Evolutionary conservation across 192 early-diverging fungal genomes (phyloP).

Genomic region (Backusella liffmaniae): DNA sequence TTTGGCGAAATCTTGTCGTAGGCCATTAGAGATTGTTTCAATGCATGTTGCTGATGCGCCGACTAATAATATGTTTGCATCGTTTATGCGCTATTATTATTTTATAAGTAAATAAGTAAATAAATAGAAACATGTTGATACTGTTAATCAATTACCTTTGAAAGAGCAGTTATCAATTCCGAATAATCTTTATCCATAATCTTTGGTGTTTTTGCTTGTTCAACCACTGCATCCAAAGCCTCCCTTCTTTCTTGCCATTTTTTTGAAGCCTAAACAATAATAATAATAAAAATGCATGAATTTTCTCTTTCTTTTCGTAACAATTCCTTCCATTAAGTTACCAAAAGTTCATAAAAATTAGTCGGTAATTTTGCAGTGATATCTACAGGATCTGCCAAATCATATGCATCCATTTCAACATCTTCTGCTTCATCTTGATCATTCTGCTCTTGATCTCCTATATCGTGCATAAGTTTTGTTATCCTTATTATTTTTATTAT

Average conservation of each 20-base stretch:
- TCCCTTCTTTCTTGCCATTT: conserved; percentile 99
- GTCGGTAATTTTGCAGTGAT: conserved; percentile 84
- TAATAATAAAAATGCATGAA: neutral
- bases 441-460: conserved; percentile 27
- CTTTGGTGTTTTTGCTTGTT: conserved; percentile 68
- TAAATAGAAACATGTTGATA: neutral
- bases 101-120: neutral
- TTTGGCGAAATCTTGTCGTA: conserved; percentile 77
- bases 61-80: conserved; percentile 88
- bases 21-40: conserved; percentile 73
- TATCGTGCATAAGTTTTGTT: neutral
- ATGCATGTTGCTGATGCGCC: conserved; percentile 80
- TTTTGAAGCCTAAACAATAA: conserved; percentile 54
- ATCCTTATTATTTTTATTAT: neutral
- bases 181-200: conserved; percentile 75
- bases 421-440: conserved; percentile 44
- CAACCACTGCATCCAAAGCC: conserved; percentile 74
- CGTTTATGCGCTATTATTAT: conserved; percentile 58
- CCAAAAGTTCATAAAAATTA: conserved; percentile 76
- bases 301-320: neutral
- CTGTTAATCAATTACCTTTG: conserved; percentile 57
- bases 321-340: conserved; percentile 8
- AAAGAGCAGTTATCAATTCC: conserved; percentile 79
- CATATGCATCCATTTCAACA: conserved; percentile 71
- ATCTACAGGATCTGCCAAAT: conserved; percentile 87